Conservation (phyloP, 805 yeast genomes). For the Candida takata region DNA sequence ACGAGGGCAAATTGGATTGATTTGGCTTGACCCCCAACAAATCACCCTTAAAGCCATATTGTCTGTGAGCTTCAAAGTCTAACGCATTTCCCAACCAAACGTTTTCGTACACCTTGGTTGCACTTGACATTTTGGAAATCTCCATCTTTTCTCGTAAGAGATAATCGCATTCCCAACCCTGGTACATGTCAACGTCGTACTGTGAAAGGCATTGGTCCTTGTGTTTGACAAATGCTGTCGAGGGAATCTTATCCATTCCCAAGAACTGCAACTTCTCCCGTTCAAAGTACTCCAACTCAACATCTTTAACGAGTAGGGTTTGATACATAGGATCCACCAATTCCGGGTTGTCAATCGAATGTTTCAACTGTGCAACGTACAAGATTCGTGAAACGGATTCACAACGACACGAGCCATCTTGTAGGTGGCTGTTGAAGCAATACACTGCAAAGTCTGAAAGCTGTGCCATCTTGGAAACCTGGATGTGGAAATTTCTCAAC, state of each 20-base stretch:
- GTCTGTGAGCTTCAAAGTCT: conserved; percentile 45
- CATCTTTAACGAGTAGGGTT: conserved; percentile 17
- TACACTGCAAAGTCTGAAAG: conserved; percentile 76
- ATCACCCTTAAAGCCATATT: conserved; percentile 10
- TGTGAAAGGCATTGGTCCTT: conserved; percentile 24
- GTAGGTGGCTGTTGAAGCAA: conserved; percentile 40
- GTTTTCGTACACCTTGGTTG: conserved; percentile 46
- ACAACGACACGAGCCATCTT: conserved; percentile 30
- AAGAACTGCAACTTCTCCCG: conserved; percentile 9
- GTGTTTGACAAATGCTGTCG: conserved; percentile 8
- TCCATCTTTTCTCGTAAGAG: conserved; percentile 74
- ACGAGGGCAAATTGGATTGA: no score
- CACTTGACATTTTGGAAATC: conserved; percentile 75
- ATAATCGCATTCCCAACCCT: conserved; percentile 64
- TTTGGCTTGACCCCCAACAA: conserved; percentile 5
- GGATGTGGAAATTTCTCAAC: conserved; percentile 79
- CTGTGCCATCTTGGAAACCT: conserved; percentile 70
- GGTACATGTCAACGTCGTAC: conserved; percentile 36
- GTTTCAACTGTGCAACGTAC: conserved; percentile 35
- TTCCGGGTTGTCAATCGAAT: conserved; percentile 23
- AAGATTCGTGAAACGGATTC: conserved; percentile 33
- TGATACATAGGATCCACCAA: conserved; percentile 18
- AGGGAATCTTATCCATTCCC: conserved; percentile 23
- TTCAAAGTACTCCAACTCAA: conserved; percentile 10
- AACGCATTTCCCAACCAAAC: conserved; percentile 83